phyloP scores from a whole-genome alignment of 225 moss, liverwort and hornwort genomes.

The Asterella californica region DNA sequence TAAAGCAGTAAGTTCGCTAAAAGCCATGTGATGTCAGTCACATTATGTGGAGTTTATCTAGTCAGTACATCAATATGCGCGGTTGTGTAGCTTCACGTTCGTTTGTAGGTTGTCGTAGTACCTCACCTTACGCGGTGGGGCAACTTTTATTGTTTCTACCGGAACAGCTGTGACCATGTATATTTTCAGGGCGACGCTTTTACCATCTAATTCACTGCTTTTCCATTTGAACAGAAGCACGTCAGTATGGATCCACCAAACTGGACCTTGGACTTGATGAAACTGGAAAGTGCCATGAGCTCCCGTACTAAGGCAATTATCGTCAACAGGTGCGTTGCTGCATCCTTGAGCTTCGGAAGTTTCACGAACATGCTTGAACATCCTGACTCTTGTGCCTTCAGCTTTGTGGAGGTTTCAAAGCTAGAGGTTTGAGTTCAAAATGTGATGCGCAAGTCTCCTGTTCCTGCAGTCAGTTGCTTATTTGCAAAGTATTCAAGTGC shows the following conservation, averaged over 20 bases:
- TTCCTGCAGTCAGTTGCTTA: neutral
- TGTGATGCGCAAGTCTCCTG: neutral
- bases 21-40: neutral
- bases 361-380: neutral
- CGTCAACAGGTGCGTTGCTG: constrained; percentile 56
- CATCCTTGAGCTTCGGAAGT: neutral
- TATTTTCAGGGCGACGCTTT: too few relatives aligned
- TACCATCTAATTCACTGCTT: too few relatives aligned
- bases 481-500: neutral
- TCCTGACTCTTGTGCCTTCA: neutral
- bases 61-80: too few relatives aligned
- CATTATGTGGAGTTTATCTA: too few relatives aligned
- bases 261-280: constrained; percentile 61
- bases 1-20: constrained; percentile 55
- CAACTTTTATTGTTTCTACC: too few relatives aligned
- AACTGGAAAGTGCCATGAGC: constrained; percentile 57
- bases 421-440: neutral
- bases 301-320: constrained; percentile 70
- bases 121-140: too few relatives aligned
- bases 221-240: constrained; percentile 56
- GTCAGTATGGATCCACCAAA: constrained; percentile 57
- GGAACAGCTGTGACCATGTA: too few relatives aligned
- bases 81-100: too few relatives aligned
- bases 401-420: too few relatives aligned
- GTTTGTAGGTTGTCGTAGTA: too few relatives aligned